A percentile compares a stretch with the other conserved stretches of the same genome.
Conservation (phyloP, 352 stramenopile genomes). For the Phytopythium mirpurense region DNA sequence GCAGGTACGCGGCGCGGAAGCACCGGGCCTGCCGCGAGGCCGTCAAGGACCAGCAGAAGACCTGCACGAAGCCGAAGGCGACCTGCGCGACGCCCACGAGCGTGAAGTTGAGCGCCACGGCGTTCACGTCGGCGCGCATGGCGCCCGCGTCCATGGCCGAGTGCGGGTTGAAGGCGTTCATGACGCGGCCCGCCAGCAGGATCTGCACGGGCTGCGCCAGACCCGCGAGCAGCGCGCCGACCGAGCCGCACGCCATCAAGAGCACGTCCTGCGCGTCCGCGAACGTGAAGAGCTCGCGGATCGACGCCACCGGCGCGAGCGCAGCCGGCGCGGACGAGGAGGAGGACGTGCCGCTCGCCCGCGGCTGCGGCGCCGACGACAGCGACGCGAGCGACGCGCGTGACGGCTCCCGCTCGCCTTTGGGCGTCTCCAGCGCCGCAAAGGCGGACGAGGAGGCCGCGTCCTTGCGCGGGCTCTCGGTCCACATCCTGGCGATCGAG, state of each 20-base stretch:
- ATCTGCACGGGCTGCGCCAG: slow-evolving; percentile 38
- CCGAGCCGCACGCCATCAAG: slow-evolving; percentile 30
- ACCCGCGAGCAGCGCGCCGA: slow-evolving; percentile 20
- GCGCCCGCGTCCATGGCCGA: slow-evolving; percentile 7
- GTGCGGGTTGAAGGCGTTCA: slow-evolving; percentile 48
- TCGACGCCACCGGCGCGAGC: no score
- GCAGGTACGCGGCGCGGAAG: slow-evolving; percentile 48
- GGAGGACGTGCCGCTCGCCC: not conserved
- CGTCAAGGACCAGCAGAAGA: slow-evolving; percentile 56
- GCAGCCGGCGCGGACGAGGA: not conserved
- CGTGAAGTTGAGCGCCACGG: slow-evolving; percentile 51
- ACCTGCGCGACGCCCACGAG: slow-evolving; percentile 47
- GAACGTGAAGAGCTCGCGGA: slow-evolving; percentile 54
- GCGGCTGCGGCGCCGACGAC: not conserved
- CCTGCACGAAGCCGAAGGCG: slow-evolving; percentile 43
- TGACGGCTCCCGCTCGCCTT: not conserved
- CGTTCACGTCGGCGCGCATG: slow-evolving; percentile 24
- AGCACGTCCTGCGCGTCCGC: slow-evolving; percentile 28
- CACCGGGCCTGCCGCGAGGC: slow-evolving; percentile 55
- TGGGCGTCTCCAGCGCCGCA: not conserved
- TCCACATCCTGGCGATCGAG: not conserved
- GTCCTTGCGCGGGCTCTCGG: not conserved
- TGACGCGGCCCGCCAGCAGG: slow-evolving; percentile 40
- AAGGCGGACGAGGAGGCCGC: not conserved
- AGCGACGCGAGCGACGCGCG: not conserved